Evolutionary conservation across 345 rosid genomes (phyloP).

Genomic region (Eucalyptus paniculata): DNA sequence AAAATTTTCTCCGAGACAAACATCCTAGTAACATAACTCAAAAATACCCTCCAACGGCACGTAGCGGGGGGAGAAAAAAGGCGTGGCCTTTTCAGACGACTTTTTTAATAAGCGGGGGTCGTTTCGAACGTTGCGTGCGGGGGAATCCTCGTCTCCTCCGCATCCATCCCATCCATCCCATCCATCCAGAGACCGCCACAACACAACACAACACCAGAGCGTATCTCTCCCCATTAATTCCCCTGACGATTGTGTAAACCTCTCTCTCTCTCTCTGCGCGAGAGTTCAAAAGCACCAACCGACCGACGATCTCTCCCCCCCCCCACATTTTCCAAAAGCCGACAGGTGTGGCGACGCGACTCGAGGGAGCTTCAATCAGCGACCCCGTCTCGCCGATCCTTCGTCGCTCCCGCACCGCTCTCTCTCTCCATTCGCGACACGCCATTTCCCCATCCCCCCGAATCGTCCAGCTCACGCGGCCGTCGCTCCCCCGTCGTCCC

Average conservation of each 20-base stretch:
- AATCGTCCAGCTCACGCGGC: background rate
- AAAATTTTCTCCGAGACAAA: too few species aligned
- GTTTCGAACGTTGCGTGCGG: background rate
- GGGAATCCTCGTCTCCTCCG: background rate
- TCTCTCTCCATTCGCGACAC: background rate
- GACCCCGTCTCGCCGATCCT: background rate
- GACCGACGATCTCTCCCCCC: background rate
- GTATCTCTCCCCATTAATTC: background rate
- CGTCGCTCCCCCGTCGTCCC: background rate
- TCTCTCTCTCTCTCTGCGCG: background rate
- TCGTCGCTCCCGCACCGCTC: background rate
- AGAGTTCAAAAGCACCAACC: background rate
- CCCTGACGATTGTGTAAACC: accelerated
- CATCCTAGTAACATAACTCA: background rate
- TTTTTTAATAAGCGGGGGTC: background rate
- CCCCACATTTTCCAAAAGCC: background rate
- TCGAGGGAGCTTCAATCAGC: background rate
- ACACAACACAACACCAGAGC: background rate
- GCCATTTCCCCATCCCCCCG: background rate
- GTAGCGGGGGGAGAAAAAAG: background rate
- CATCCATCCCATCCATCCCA: background rate
- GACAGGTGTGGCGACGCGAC: background rate
- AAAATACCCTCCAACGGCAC: background rate
- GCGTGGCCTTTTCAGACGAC: background rate
- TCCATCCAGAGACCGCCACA: background rate